Base-by-base conservation (phyloP, 768 basidiomycete species). In the Thelephora ganbajun region DNA sequence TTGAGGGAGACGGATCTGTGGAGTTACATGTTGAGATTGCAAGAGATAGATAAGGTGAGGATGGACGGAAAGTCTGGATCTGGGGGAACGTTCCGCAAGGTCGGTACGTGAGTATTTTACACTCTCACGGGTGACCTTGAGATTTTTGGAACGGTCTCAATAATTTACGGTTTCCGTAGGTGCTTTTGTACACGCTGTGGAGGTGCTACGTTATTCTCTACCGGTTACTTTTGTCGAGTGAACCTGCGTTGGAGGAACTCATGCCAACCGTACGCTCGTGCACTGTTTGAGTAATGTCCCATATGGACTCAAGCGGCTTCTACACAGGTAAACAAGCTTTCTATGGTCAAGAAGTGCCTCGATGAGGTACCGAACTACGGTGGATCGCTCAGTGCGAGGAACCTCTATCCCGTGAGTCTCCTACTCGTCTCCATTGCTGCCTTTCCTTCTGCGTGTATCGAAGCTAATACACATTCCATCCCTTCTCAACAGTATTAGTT, bases 181-280 rank as follows among this genome's bases (percentile, higher is more conserved):
- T 99, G 96, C n/a, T n/a, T n/a, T n/a, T n/a, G n/a, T n/a, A n/a
- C n/a, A n/a, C n/a, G n/a, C n/a, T n/a, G n/a, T n/a, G n/a, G n/a
- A n/a, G n/a, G n/a, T n/a, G n/a, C 69, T 93, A 98, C 61, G 94
- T 94, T 51, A 74, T 97, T 45, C 93, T 96, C 55, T 99, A 97
- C 63, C 76, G 84, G 23, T 64, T 99, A 44, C 75, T 99, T 52
- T 92, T 91, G 20, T 91, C 91, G 16, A 90, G 87, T 52, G 94
- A 97, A 65, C 96, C 96, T 0, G 92, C 98, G 2, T 94, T 91
- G 0, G 96, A 99, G 63, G 96, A 98, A 63, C 68, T 99, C 13
- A 98, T 97, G 87, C 93, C 93, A 5, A 76, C 96, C 35, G 93
- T 93, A 63, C 48, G 77, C 26, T 30, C 59, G 35, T 59, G 52